Base-by-base conservation (phyloP, 495 filamentous ascomycete genomes). In the Neurospora sp. region DNA sequence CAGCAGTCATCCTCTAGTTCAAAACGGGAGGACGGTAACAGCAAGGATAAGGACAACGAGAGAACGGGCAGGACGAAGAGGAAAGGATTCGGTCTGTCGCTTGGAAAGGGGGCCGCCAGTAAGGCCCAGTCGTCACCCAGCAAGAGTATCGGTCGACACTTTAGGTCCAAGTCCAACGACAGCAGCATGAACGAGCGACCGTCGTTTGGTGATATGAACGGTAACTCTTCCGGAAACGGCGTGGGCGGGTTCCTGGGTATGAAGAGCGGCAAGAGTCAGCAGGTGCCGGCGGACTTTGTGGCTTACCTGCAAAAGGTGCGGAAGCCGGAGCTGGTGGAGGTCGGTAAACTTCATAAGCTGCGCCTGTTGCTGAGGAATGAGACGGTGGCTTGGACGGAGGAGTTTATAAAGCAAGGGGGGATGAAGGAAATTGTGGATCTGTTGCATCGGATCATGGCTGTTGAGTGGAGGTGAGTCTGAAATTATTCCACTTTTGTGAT, bases 341-440 rank as follows among this genome's bases (percentile, higher is more conserved):
- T 98, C n/a, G 93, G 94, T 10, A 93, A 92, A 74, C 81, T 99
- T 12, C 96, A 99, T 80, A 99, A 99, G 81, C 87, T 99, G 27
- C 90, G 95, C 7, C 85, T 97, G 68, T 85, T 98, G 12, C 85
- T 98, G 41, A 91, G 96, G 9, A 98, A 98, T 78, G 96, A 99
- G 83, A 96, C 94, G 4, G 91, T 99, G 3, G 88, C 89, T 20
- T 99, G 96, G 96, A 95, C 96, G 2, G 93, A 98, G 76, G 86
- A 88, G 8, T 99, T 99, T 81, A 92, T 98, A 75, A 84, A 88
- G 27, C 88, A 93, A 75, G 94, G 94, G 20, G 96, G 96, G 37
- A 97, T 98, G 94, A 88, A 90, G 76, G 94, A 97, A 78, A 92
- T 98, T 70, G 91, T 97, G 38, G 89, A 87, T 69, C 84, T 99